Percentiles rank a stretch among this genome's conserved stretches.
Conservation (phyloP, 805 yeast species). For the Saccharomycopsis fodiens region DNA sequence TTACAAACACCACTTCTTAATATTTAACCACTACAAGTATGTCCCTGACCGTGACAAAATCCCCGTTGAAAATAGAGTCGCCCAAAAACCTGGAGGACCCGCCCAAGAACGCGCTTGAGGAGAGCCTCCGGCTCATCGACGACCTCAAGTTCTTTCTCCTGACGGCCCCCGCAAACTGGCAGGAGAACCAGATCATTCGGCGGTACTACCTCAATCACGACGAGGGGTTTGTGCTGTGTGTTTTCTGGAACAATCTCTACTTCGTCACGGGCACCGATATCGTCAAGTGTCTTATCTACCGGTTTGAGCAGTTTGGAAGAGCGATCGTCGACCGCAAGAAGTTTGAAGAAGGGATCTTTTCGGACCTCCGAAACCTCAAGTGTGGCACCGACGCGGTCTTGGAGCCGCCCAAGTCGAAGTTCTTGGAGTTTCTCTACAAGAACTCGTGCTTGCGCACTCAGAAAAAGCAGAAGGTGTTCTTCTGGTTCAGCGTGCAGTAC, state of each 20-base stretch:
- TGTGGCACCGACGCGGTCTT: constrained; percentile 81
- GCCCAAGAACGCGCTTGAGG: constrained; percentile 27
- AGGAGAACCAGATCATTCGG: constrained; percentile 76
- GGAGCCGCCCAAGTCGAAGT: constrained; percentile 80
- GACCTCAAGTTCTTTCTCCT: constrained; percentile 80
- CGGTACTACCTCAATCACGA: constrained; percentile 79
- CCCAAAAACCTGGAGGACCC: no score
- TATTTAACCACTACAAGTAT: no score
- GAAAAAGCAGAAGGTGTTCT: constrained; percentile 93
- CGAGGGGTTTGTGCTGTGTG: constrained; percentile 89
- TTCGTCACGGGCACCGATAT: constrained; percentile 95
- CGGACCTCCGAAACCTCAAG: constrained; percentile 81
- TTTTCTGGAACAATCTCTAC: constrained; percentile 83
- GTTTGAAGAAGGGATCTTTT: constrained; percentile 93
- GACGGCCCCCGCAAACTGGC: constrained; percentile 95
- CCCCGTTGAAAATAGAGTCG: no score
- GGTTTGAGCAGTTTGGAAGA: constrained; percentile 87
- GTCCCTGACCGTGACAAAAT: no score
- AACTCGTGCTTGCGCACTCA: constrained; percentile 88
- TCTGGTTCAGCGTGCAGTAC: constrained; percentile 95
- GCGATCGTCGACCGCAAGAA: constrained; percentile 79
- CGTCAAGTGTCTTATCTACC: constrained; percentile 82
- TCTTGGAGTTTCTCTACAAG: constrained; percentile 74
- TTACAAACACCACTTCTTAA: neutral
- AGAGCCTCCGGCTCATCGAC: constrained; percentile 56